Conservation (phyloP, 2,329 filamentous ascomycete species). For the Alternaria longipes region DNA sequence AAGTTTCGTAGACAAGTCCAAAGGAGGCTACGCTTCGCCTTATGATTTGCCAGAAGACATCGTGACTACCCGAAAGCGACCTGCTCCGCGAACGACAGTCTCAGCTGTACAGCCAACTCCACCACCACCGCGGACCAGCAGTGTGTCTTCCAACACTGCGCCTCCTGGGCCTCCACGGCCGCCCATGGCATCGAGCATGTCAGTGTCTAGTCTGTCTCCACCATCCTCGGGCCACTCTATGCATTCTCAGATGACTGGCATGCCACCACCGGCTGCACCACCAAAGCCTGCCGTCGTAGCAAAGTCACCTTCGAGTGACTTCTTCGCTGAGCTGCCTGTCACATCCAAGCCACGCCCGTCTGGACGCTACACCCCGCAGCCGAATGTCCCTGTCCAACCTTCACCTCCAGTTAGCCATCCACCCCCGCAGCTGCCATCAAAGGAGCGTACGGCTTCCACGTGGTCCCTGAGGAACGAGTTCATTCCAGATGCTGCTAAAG, state of each 20-base stretch:
- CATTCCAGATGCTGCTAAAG: constrained; percentile 38
- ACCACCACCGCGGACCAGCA: constrained; percentile 69
- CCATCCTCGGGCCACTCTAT: constrained; percentile 53
- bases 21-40: constrained; percentile 90
- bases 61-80: constrained; percentile 72
- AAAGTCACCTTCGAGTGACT: constrained; percentile 50
- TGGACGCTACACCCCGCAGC: constrained; percentile 52
- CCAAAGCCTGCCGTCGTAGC: constrained; percentile 39
- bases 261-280: constrained; percentile 34
- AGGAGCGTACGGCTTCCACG: constrained; percentile 49
- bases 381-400: constrained; percentile 35
- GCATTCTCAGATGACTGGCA: constrained; percentile 41
- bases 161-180: constrained; percentile 33
- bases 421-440: constrained; percentile 38
- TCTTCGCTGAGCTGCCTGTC: constrained; percentile 61
- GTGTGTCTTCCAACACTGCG: constrained; percentile 54
- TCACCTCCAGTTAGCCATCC: constrained; percentile 32
- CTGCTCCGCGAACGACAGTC: constrained; percentile 39
- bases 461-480: constrained; percentile 49
- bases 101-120: constrained; percentile 54
- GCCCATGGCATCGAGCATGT: constrained; percentile 41
- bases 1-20: constrained; percentile 90
- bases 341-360: constrained; percentile 53
- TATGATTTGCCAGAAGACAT: constrained; percentile 96
- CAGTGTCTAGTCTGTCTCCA: constrained; percentile 51